Evolutionary conservation across 179 eudicot species (phyloP).

Genomic region (Silene noctiflora): DNA sequence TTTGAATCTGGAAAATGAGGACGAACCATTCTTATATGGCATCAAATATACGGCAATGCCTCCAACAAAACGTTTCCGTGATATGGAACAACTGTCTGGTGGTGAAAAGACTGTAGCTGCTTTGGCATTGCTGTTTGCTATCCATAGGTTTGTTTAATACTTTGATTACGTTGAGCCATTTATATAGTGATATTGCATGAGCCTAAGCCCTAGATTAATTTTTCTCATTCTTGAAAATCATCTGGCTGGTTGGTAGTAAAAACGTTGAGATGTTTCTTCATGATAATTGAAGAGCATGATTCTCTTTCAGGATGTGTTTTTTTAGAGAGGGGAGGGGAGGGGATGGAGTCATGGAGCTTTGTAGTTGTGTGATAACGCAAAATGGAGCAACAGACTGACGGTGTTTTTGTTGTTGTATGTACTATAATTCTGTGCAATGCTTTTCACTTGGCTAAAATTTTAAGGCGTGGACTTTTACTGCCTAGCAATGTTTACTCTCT

Average conservation of each 20-base stretch:
- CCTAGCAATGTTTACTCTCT: not conserved
- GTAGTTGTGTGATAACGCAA: not conserved
- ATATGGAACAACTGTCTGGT: slow-evolving; percentile 97
- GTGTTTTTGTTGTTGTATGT: not conserved
- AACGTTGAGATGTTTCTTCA: not conserved
- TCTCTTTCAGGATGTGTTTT: not conserved
- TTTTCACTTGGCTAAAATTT: not conserved
- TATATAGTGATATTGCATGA: not conserved
- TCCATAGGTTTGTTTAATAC: slow-evolving; percentile 65
- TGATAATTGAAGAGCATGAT: not conserved
- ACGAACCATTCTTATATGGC: slow-evolving; percentile 88
- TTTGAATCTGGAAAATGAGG: slow-evolving; percentile 86
- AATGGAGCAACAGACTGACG: not conserved
- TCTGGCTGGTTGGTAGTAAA: not conserved
- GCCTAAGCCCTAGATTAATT: not conserved
- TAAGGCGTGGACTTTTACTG: not conserved
- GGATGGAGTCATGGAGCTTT: not conserved
- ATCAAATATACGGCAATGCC: slow-evolving; percentile 96
- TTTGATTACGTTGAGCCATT: not conserved
- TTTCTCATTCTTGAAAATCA: not conserved
- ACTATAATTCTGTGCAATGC: not conserved
- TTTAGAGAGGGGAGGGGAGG: not conserved
- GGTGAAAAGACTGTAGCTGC: slow-evolving; percentile 99
- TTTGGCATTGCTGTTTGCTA: slow-evolving; percentile 88
- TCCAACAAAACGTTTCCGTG: slow-evolving; percentile 96